Base-by-base conservation (phyloP, 805 yeast species). In the Teunomyces kruisii region DNA sequence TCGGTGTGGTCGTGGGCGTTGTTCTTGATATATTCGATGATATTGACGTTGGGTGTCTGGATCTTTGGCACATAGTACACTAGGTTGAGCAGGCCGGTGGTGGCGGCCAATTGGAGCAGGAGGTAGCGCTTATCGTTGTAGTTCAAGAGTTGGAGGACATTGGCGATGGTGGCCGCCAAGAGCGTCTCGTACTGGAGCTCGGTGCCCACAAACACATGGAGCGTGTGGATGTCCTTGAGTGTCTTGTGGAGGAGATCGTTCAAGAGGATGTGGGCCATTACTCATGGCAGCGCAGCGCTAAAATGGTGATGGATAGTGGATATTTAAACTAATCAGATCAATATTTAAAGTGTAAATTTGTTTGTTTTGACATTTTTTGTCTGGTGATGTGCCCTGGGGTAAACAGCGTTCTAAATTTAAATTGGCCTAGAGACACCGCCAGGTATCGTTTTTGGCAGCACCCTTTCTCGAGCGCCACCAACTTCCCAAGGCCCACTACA, bases 191-290 rank as follows among this genome's bases (percentile, higher is more conserved):
- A 59, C n/a, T 29, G 45, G 9, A 4, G n/a, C 7, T 46, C 44
- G 17, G 37, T 24, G n/a, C 36, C 50, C 4, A 30, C 31, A 32
- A 37, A 46, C 9, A 41, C 32, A 40, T 53, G 54, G 12, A 58
- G 48, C n/a, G 43, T 16, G 41, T 53, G 55, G 9, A 59, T 44
- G 26, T 54, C 51, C 40, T 51, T 47, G 31, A 58, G 46, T 6
- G 57, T 56, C 13, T 44, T 45, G 37, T 49, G 55, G 10, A 58
- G 54, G 15, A 56, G 47, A 17, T 46, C 53, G 32, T 53, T 50
- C 46, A 56, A 44, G 31, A 14, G 26, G 13, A 10, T 42, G 19
- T 22, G 37, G 30, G 17, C 17, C 43, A 40, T 40, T 16, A 24
- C 28, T 26, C 28, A 26, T 26, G 28, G 28, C 30, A 37, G 28